Percentiles rank a stretch among this genome's conserved stretches.
Conservation (phyloP, 441 rosid species). For the Erodium texanum region DNA sequence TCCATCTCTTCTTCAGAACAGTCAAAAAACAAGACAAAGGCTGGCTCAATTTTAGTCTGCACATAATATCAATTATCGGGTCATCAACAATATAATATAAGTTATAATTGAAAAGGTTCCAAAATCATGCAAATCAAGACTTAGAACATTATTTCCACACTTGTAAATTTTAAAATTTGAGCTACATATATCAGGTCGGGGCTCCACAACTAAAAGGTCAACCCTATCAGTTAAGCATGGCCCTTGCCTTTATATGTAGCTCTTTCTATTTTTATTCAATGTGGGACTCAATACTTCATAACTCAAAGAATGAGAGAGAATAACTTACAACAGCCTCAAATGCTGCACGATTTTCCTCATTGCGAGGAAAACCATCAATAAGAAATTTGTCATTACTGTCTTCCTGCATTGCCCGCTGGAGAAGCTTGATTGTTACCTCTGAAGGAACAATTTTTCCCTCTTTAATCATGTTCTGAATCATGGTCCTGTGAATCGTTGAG, state of each 20-base stretch:
- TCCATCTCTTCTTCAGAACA: constrained; percentile 84
- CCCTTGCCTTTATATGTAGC: too few relatives aligned
- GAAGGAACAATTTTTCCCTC: constrained; percentile 93
- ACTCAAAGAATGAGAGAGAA: neutral
- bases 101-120: neutral
- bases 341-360: constrained; percentile 81
- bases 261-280: too few relatives aligned
- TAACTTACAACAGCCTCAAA: constrained; percentile 73
- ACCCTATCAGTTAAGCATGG: constrained; percentile 8
- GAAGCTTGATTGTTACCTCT: constrained; percentile 81
- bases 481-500: constrained; percentile 39
- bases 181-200: too few relatives aligned
- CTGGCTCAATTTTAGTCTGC: constrained; percentile 73
- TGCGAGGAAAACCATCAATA: constrained; percentile 90
- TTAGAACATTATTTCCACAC: too few relatives aligned
- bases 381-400: constrained; percentile 67
- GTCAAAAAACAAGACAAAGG: constrained; percentile 59
- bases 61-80: constrained; percentile 7
- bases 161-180: too few relatives aligned
- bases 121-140: neutral
- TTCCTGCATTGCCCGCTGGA: constrained; percentile 67
- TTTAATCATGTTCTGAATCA: constrained; percentile 74
- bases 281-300: neutral
- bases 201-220: neutral
- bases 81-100: neutral